Evolutionary conservation across 257 asterid species (phyloP).

Genomic region (Dorcoceras hygrometricum): DNA sequence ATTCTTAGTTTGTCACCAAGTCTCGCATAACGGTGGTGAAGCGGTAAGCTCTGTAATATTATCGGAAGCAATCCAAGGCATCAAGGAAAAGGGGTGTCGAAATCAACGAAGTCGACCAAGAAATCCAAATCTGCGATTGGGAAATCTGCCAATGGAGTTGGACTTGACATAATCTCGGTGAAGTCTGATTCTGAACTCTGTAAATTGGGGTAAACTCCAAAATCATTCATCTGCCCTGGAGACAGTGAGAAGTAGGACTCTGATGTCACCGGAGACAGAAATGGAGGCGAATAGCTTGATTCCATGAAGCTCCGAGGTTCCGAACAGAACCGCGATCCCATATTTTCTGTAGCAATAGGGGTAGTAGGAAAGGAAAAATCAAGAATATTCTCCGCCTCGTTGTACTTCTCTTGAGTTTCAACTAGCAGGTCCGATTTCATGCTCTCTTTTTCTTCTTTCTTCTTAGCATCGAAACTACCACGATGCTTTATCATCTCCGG

Average conservation of each 20-base stretch:
- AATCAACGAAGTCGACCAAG: slow-evolving; percentile 25
- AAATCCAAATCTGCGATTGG: slow-evolving; percentile 39
- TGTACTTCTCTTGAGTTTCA: neutral
- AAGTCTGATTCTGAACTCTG: slow-evolving; percentile 41
- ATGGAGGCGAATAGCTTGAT: slow-evolving; percentile 31
- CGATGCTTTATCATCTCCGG: slow-evolving; percentile 15
- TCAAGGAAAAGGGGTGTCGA: slow-evolving; percentile 39
- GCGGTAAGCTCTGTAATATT: neutral
- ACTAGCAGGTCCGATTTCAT: slow-evolving; percentile 17
- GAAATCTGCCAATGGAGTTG: slow-evolving; percentile 38
- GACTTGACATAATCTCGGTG: slow-evolving; percentile 48
- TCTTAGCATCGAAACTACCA: neutral
- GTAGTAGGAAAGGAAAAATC: slow-evolving; percentile 44
- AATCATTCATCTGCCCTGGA: slow-evolving; percentile 31
- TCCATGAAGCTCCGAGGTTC: slow-evolving; percentile 14
- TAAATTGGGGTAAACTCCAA: slow-evolving; percentile 28
- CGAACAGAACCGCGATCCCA: slow-evolving; percentile 28
- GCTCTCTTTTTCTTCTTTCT: neutral
- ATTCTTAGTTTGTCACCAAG: neutral
- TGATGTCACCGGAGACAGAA: slow-evolving; percentile 43
- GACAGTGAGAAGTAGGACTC: slow-evolving; percentile 44
- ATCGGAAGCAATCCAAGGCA: slow-evolving; percentile 26
- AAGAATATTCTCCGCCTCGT: neutral
- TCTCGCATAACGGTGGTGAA: too few relatives aligned
- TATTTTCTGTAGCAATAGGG: slow-evolving; percentile 33